Percentiles rank a stretch among this genome's conserved stretches.
phyloP scores from a whole-genome alignment of 305 asterid species.

The Fraxinus baroniana region DNA sequence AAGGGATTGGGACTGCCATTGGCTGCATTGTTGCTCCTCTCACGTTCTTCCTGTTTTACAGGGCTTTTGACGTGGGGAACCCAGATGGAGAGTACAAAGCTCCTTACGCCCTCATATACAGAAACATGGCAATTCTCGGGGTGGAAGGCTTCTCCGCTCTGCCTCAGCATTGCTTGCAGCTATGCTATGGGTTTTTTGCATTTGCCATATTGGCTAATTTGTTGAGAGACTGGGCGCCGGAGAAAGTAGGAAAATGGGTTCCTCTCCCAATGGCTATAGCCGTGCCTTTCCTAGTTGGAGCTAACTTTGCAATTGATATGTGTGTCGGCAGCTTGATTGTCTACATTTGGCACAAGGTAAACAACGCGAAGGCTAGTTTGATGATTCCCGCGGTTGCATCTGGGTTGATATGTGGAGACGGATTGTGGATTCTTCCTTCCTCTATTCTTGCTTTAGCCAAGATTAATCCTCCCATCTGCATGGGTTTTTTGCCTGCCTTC shows the following conservation, averaged over 20 bases:
- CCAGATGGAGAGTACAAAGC: constrained; percentile 46
- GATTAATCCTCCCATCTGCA: constrained; percentile 53
- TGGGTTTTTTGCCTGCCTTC: constrained; percentile 37
- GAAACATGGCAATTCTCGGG: constrained; percentile 57
- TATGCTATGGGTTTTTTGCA: constrained; percentile 46
- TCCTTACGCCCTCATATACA: constrained; percentile 41
- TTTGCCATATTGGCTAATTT: constrained; percentile 38
- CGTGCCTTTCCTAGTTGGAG: constrained; percentile 64
- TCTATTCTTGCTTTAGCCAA: constrained; percentile 49
- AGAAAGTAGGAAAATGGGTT: constrained; percentile 37
- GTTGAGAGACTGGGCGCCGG: constrained; percentile 31
- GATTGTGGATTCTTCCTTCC: constrained; percentile 60
- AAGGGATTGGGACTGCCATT: constrained; percentile 45
- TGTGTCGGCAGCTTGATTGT: constrained; percentile 60
- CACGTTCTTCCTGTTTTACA: constrained; percentile 43
- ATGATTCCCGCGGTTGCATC: constrained; percentile 65
- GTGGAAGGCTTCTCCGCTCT: constrained; percentile 52
- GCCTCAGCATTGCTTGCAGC: constrained; percentile 45
- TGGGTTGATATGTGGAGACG: constrained; percentile 74
- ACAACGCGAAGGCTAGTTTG: constrained; percentile 30
- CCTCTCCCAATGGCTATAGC: constrained; percentile 73
- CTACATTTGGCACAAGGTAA: constrained; percentile 39
- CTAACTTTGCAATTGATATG: constrained; percentile 63
- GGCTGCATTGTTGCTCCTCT: constrained; percentile 49
- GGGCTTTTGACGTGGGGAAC: constrained; percentile 47